These are phyloP conservation scores for Claviceps cyperi DNA, from an alignment of 2,329 filamentous ascomycete species.

Conservation along the genomic window DNA sequence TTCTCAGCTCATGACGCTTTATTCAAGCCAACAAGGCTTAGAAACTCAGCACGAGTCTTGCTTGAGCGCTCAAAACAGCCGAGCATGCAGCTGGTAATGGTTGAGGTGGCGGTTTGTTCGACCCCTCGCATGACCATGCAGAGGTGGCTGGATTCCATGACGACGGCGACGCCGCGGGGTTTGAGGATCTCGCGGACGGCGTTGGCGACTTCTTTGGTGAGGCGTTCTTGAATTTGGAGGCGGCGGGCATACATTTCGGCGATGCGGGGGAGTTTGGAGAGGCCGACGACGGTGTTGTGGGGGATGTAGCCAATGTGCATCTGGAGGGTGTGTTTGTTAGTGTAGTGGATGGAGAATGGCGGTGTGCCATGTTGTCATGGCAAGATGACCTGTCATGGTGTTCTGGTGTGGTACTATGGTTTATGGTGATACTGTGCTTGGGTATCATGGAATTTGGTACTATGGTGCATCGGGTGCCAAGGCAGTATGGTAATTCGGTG, in stretches of 20 bases:
- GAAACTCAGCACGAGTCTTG: constrained; percentile 90
- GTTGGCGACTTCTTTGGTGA: constrained; percentile 91
- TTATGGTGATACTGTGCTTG: too few species aligned
- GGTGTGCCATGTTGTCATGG: not conserved
- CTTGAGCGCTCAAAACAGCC: constrained; percentile 85
- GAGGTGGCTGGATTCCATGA: constrained; percentile 92
- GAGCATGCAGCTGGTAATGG: constrained; percentile 94
- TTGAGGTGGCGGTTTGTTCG: constrained; percentile 73
- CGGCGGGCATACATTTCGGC: constrained; percentile 93
- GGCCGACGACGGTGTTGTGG: constrained; percentile 75
- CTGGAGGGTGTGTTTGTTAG: constrained; percentile 26
- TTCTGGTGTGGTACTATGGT: too few species aligned
- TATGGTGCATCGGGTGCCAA: too few species aligned
- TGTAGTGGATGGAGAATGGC: not conserved
- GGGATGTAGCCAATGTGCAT: constrained; percentile 99
- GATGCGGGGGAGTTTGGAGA: constrained; percentile 89
- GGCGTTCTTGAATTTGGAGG: constrained; percentile 87
- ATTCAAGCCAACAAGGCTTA: constrained; percentile 62
- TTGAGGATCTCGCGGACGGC: constrained; percentile 87
- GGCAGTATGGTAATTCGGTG: too few species aligned
- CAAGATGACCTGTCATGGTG: not conserved
- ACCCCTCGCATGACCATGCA: constrained; percentile 99
- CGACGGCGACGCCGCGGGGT: constrained; percentile 87
- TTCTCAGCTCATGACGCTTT: constrained; percentile 4
- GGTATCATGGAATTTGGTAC: too few species aligned